These are phyloP conservation scores for Fusarium mexicanum DNA, from an alignment of 2,329 filamentous ascomycete species.

Conservation along the genomic window DNA sequence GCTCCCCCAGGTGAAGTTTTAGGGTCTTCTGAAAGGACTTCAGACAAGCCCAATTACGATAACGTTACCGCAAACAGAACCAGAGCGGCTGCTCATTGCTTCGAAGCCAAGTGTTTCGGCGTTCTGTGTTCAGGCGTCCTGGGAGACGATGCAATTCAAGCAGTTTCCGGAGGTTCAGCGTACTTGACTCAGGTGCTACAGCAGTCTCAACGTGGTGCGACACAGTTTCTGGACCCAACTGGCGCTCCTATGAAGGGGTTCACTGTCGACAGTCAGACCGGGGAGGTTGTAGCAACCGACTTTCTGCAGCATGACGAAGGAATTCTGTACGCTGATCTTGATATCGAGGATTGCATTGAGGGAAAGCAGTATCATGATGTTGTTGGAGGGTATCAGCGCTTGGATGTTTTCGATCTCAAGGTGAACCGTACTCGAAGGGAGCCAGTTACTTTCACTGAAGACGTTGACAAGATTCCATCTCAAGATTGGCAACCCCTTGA, in stretches of 20 bases:
- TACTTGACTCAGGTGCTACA: conserved; percentile 48
- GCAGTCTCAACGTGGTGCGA: conserved; percentile 54
- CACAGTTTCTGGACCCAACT: conserved; percentile 62
- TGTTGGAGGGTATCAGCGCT: conserved; percentile 63
- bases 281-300: conserved; percentile 42
- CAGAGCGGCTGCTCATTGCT: conserved; percentile 64
- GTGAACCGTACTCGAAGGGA: conserved; percentile 54
- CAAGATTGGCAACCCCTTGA: not conserved
- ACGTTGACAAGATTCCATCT: rapidly evolving
- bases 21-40: rapidly evolving
- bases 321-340: conserved; percentile 62
- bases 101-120: conserved; percentile 67
- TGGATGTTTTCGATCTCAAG: conserved; percentile 63
- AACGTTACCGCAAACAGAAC: conserved; percentile 63
- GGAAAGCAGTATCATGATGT: conserved; percentile 67
- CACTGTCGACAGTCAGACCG: conserved; percentile 39
- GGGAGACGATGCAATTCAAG: conserved; percentile 51
- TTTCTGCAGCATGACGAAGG: conserved; percentile 58
- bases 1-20: rapidly evolving
- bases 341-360: conserved; percentile 60
- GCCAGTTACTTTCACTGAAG: conserved; percentile 45
- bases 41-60: conserved; percentile 56
- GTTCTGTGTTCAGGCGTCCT: conserved; percentile 59
- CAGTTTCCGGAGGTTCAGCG: conserved; percentile 43
- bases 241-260: conserved; percentile 53